Percentiles rank a stretch among this genome's conserved stretches.
Evolutionary conservation across 2,329 filamentous ascomycete genomes (phyloP).

Genomic region (Alternaria metachromatica): DNA sequence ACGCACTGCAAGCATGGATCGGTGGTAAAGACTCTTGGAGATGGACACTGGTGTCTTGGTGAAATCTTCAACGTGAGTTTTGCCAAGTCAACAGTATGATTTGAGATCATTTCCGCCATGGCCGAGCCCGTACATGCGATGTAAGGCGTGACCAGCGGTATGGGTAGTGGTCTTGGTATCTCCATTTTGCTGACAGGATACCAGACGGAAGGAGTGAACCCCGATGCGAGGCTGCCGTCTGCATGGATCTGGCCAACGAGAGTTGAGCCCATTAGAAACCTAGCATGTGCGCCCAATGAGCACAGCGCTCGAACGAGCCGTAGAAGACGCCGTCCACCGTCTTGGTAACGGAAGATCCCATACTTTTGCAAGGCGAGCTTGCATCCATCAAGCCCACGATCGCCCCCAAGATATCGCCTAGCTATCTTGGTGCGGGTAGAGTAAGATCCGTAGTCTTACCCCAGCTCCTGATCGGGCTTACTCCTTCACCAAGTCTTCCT

Average conservation of each 20-base stretch:
- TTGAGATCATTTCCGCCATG: conserved; percentile 12
- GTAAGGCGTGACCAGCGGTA: not conserved
- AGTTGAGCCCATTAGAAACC: not conserved
- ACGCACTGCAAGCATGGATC: conserved; percentile 1
- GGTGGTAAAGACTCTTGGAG: conserved; percentile 20
- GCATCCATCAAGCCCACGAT: conserved; percentile 16
- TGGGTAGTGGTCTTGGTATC: conserved; percentile 13
- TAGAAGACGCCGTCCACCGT: conserved; percentile 4
- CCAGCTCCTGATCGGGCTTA: conserved; percentile 6
- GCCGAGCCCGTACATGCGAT: not conserved
- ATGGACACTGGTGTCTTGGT: conserved; percentile 15
- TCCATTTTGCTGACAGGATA: not conserved
- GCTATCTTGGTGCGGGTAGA: conserved; percentile 30
- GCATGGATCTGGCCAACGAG: not conserved
- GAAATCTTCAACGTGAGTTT: not conserved
- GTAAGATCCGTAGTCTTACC: conserved; percentile 24
- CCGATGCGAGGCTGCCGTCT: not conserved
- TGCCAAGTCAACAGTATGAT: conserved; percentile 24
- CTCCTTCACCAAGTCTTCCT: conserved; percentile 12
- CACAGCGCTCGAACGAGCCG: not conserved
- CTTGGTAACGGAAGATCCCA: conserved; percentile 13
- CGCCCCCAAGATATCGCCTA: conserved; percentile 40
- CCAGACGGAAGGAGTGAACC: not conserved
- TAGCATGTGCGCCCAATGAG: conserved; percentile 3
- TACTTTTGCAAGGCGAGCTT: conserved; percentile 11